Base-by-base conservation (phyloP, 2,329 filamentous ascomycete genomes). In the Calonectria pteridis region DNA sequence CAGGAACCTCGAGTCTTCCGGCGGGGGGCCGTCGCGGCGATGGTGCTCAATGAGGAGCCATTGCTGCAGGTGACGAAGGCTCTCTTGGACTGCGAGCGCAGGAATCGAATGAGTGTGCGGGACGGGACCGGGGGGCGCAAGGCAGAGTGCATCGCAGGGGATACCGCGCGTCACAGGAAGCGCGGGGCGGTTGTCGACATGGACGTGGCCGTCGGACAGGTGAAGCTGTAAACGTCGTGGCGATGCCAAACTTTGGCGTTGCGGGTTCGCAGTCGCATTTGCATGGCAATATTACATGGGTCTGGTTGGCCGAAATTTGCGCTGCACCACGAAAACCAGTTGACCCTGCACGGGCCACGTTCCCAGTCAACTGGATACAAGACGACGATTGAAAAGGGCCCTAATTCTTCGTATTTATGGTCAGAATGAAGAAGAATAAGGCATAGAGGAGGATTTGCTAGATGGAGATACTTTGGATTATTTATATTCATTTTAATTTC, bases 21-120 rank as follows among this genome's bases (percentile, higher is more conserved):
- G 58, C 81, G 78, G 46, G 74, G 53, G 63, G 67, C 65, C 59
- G 75, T 50, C 33, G 68, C 69, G 46, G 71, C 70, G 63, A 72
- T 75, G 43, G 69, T 46, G 43, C 51, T 59, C 40, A 29, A 20
- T 51, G 55, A 40, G 37, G 82, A 81, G 79, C 85, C 87, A 68
- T 85, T 82, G 65, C 82, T 86, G 84, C 85, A 82, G 69, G 82
- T 86, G 83, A 89, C 88, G 79, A 91, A 89, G 75, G 90, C 81
- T 69, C 87, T 87, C 78, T 94, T 89, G 76, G 93, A 91, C 83
- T 96, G 94, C 68, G 88, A 90, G 77, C 91, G 92, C 76, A 97
- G 88, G 83, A 94, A 96, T 77, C 92, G 92, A 75, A 97, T 87
- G 26, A 96, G 89, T 72, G 83, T 86, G 77, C 84, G 84, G 66